Evolutionary conservation across 306 rosid species (phyloP), one percentile per base, ranked within the genome.

Genomic region (Myrica gale): DNA sequence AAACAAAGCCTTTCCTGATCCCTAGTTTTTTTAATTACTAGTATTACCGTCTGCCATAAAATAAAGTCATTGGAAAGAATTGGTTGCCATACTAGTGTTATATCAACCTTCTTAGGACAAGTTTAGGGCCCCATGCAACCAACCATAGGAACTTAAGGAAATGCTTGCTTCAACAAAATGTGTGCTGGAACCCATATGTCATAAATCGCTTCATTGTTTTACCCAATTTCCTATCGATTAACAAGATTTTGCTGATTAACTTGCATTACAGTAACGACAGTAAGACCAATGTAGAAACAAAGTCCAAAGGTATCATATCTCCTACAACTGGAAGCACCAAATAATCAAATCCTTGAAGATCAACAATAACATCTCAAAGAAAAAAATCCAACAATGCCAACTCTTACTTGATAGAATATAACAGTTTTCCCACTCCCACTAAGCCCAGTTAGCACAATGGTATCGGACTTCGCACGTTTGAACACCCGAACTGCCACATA

Each of bases 351-450:
- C 52, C 6, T 52, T 4, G 9, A 44, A 9, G 42, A 32, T n/a
- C 7, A 42, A 13, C 51, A 51, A 32, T 32, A 32, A 32, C 41
- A 41, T 13, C 17, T 52, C 6, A 12, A 67, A 39, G n/a, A 21
- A 69, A 0, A 16, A 12, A 16, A 43, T 7, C 17, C 1, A 72
- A 26, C 3, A 51, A 56, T 43, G 32, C 19, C 43, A 21, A 42
- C 9, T 55, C 80, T 87, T 75, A 89, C 97, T 83, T 91, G 97
- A 86, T 89, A 91, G 87, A 89, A 94, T 56, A 94, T 73, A 82
- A 85, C 87, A 21, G 97, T 90, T 82, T 91, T 94, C 57, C 98
- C 97, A 32, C 93, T 82, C 12, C 98, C 98, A 70, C 85, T 82
- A 46, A 91, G 95, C 68, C 98, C 96, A 13, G 88, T 88, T 66